A percentile compares a stretch with the other conserved stretches of the same genome.
Evolutionary conservation across 345 rosid genomes (phyloP).

Genomic region (Eucalyptus paniculata): DNA sequence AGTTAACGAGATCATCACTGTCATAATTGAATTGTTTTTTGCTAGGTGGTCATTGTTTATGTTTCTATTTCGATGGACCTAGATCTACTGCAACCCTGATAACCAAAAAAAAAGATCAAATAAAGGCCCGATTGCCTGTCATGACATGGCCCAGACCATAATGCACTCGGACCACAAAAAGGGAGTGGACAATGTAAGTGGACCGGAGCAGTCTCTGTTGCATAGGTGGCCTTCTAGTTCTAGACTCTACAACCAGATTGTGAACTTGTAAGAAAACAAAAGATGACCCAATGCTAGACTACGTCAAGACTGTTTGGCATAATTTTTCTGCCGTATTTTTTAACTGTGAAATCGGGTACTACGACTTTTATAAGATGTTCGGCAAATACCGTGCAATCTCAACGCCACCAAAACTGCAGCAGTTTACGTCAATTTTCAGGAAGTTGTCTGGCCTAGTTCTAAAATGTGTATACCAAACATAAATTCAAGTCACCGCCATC

Average conservation of each 20-base stretch:
- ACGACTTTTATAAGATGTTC: background rate
- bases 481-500: background rate
- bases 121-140: background rate
- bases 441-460: background rate
- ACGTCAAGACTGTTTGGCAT: background rate
- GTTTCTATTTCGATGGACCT: no score
- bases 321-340: background rate
- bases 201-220: background rate
- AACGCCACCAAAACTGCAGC: background rate
- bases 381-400: background rate
- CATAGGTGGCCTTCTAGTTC: background rate
- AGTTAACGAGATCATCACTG: background rate
- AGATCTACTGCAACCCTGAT: background rate
- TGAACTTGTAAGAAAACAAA: background rate
- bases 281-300: background rate
- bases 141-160: background rate
- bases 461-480: background rate
- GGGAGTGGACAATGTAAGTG: background rate
- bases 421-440: background rate
- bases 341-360: background rate
- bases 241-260: background rate
- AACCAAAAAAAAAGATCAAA: no score
- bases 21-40: fast-evolving
- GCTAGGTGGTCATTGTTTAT: background rate
- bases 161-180: background rate